Evolutionary conservation across 805 yeast genomes (phyloP).

Genomic region (Suhomyces prunicola): DNA sequence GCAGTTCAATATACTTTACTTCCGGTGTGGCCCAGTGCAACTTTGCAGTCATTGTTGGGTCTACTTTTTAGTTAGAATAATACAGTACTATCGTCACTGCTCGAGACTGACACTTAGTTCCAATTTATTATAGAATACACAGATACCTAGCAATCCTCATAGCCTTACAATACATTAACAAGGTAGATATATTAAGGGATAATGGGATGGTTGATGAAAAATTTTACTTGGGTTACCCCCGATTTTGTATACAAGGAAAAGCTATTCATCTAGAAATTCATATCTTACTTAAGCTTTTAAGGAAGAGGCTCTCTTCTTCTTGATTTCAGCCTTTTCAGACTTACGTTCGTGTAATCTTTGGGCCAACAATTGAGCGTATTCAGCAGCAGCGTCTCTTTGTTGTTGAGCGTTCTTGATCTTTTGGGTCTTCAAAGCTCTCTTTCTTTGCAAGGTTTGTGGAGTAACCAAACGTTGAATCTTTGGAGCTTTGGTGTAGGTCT

Average conservation of each 20-base stretch:
- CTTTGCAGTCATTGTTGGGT: no score
- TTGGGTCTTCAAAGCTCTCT: constrained; percentile 92
- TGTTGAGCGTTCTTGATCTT: constrained; percentile 97
- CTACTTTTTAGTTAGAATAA: no score
- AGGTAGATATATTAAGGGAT: constrained; percentile 5
- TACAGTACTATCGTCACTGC: no score
- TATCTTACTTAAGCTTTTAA: constrained; percentile 67
- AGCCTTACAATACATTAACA: not conserved
- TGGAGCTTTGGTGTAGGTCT: constrained; percentile 99
- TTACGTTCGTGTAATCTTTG: constrained; percentile 97
- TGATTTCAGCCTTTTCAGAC: constrained; percentile 97
- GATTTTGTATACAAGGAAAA: constrained; percentile 1
- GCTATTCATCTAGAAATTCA: constrained; percentile 3
- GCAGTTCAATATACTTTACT: no score
- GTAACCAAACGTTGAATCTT: constrained; percentile 99
- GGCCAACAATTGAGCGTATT: constrained; percentile 98
- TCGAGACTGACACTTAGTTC: not conserved
- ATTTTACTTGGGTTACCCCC: constrained; percentile 1
- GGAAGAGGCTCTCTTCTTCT: constrained; percentile 99
- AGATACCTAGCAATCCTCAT: not conserved
- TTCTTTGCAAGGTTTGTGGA: constrained; percentile 98
- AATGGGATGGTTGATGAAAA: not conserved
- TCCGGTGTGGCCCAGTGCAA: no score
- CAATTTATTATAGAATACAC: constrained; percentile 19
- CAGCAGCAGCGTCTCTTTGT: constrained; percentile 99